Evolutionary conservation across 768 basidiomycete species (phyloP).

Genomic region (Pisolithus sp.): DNA sequence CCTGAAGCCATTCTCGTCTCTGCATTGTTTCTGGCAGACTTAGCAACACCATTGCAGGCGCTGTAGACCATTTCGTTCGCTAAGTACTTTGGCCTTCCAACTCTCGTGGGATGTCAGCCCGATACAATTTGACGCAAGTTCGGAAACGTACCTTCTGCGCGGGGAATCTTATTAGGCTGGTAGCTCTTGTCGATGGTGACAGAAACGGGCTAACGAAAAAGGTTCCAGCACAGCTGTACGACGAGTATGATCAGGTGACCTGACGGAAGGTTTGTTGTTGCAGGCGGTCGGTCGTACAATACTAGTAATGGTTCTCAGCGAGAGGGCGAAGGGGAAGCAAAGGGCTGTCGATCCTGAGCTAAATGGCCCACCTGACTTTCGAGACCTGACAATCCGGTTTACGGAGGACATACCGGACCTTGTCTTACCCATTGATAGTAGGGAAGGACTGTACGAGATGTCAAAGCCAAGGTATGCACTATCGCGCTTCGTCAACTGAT

Average conservation of each 20-base stretch:
- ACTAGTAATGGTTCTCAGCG: conserved; percentile 52
- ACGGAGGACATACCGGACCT: conserved; percentile 80
- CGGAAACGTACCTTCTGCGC: conserved; percentile 61
- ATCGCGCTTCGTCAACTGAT: not conserved
- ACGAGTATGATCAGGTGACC: not conserved
- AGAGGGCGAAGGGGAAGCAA: conserved; percentile 82
- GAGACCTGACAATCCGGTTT: conserved; percentile 76
- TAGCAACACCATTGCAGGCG: conserved; percentile 98
- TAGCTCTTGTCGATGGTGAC: not conserved
- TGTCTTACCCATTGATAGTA: conserved; percentile 52
- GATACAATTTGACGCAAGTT: not conserved
- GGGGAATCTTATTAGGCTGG: conserved; percentile 55
- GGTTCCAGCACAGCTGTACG: conserved; percentile 7
- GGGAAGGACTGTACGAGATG: conserved; percentile 64
- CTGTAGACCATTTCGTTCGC: conserved; percentile 95
- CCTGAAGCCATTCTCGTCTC: conserved; percentile 99
- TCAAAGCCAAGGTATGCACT: conserved; percentile 62
- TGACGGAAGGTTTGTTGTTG: not conserved
- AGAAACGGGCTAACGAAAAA: not conserved
- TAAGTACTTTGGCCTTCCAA: conserved; percentile 82
- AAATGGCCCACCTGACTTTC: conserved; percentile 17
- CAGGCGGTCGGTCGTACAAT: not conserved
- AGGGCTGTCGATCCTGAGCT: not conserved
- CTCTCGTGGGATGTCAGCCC: conserved; percentile 30
- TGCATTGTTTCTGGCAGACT: conserved; percentile 97